These are phyloP conservation scores for Penicillium psychrofluorescens DNA, from an alignment of 495 filamentous ascomycete genomes.

Conservation along the genomic window DNA sequence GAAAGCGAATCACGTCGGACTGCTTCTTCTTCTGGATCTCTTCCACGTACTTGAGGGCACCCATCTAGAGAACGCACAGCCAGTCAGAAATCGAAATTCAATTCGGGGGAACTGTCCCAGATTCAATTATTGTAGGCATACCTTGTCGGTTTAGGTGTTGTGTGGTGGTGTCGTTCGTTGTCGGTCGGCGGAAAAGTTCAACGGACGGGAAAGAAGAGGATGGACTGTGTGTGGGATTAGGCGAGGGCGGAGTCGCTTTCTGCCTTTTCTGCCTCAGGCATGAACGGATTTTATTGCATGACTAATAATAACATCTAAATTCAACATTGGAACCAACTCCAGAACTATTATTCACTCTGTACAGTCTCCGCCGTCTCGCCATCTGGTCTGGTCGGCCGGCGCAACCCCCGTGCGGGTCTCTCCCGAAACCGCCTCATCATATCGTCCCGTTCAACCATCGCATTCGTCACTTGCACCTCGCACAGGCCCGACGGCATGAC, in stretches of 20 bases:
- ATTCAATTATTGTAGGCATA: slow-evolving; percentile 18
- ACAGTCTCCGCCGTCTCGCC: no score
- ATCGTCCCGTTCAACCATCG: slow-evolving; percentile 71
- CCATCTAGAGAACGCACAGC: slow-evolving; percentile 49
- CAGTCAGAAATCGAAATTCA: no score
- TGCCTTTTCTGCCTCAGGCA: slow-evolving; percentile 4
- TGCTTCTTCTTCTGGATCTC: slow-evolving; percentile 99
- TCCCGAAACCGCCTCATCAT: slow-evolving; percentile 9
- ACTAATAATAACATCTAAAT: neutral
- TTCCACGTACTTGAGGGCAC: slow-evolving; percentile 98
- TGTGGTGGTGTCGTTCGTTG: slow-evolving; percentile 40
- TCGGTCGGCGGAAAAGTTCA: slow-evolving; percentile 33
- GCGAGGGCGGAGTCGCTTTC: slow-evolving; percentile 23
- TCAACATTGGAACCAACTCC: neutral
- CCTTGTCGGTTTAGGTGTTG: slow-evolving; percentile 38
- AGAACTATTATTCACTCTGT: no score
- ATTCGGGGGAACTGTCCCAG: neutral
- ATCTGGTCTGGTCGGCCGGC: no score
- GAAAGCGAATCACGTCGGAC: slow-evolving; percentile 97
- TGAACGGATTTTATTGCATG: neutral
- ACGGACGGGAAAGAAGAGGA: slow-evolving; percentile 21
- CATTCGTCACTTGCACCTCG: slow-evolving; percentile 65
- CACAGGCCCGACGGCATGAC: slow-evolving; percentile 62
- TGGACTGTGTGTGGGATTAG: slow-evolving; percentile 44
- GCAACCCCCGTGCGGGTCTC: no score